Base-by-base conservation (phyloP, 768 basidiomycete genomes). In the Suillus lakei region DNA sequence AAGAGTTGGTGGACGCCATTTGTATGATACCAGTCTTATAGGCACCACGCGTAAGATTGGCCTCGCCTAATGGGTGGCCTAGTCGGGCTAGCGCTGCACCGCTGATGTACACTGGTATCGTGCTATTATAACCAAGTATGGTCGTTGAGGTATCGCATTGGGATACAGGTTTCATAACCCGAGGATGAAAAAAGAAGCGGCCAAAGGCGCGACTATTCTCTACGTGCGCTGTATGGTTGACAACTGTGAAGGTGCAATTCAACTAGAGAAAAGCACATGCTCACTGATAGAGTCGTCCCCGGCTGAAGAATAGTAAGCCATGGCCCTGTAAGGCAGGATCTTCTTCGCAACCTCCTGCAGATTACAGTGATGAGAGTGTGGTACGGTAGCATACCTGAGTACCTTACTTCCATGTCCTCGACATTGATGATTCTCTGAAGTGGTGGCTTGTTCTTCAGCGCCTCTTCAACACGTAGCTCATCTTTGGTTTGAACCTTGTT, bases 21-120 rank as follows among this genome's bases (percentile, higher is more conserved):
- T 97, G 96, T 36, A 95, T 88, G 65, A 96, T 87, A 32, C 87
- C 86, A 32, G 84, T 84, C 66, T 81, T 79, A 28, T 83, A 86
- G 13, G 89, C 88, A 9, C 88, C 94, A 62, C 83, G 84, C 1
- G 91, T 90, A 64, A 96, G 87, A 75, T 96, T 96, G 34, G 84
- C 79, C 79, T 98, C 95, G 21, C 95, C 95, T n/a, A 87, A 79
- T 13, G 95, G 95, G 74, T 98, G 95, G 0, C 95, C 96, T 0
- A 96, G 81, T 64, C 87, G 87, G n/a, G 92, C 92, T 44, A 92
- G 85, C 26, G 93, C 95, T 21, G 95, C 91, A 38, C 90, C 93
- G 58, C 88, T 88, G 58, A 93, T 90, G 72, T 93, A 95, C 7
- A 98, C 81, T 1, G 96, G 96, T 58, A 97, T 85, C 1, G 86